A percentile compares a stretch with the other conserved stretches of the same genome.
Evolutionary conservation across 371 early-diverging fungal genomes (phyloP).

Genomic region (Amoeboaphelidium protococcarum): DNA sequence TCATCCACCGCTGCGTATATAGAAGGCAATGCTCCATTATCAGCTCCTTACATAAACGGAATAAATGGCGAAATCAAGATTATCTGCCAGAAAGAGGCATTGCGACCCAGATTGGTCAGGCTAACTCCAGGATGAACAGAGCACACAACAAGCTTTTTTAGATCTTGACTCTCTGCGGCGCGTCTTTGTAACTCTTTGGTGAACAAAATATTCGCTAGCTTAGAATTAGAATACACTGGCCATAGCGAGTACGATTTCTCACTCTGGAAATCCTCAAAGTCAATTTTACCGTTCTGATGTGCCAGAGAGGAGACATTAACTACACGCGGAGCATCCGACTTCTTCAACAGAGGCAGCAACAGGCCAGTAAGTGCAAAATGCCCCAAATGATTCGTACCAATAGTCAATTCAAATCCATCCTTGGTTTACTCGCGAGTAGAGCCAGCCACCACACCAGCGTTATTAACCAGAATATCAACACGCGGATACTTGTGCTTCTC

Average conservation of each 20-base stretch:
- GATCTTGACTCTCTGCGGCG: conserved; percentile 11
- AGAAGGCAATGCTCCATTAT: background rate
- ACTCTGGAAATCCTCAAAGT: conserved; percentile 14
- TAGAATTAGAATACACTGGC: conserved; percentile 23
- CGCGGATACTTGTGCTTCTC: conserved; percentile 10
- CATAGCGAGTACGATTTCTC: conserved; percentile 11
- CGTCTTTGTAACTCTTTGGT: conserved; percentile 19
- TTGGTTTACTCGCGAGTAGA: background rate
- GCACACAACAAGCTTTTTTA: conserved; percentile 25
- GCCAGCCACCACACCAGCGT: conserved; percentile 7
- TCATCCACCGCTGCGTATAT: background rate
- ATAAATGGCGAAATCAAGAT: background rate
- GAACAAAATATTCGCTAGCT: conserved; percentile 37
- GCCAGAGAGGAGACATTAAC: conserved; percentile 20
- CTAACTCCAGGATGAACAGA: conserved; percentile 37
- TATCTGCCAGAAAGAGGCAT: no score
- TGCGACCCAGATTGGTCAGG: conserved; percentile 19
- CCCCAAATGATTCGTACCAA: conserved; percentile 12
- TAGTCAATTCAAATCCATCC: conserved; percentile 7
- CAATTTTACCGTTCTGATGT: conserved; percentile 15
- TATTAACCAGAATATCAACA: conserved; percentile 30
- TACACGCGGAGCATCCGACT: conserved; percentile 14
- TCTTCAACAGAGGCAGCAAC: conserved; percentile 28
- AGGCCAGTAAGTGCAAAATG: conserved; percentile 12
- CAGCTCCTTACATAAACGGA: background rate